Evolutionary conservation across 805 yeast species (phyloP).

Genomic region (Lipomyces mesembrius): DNA sequence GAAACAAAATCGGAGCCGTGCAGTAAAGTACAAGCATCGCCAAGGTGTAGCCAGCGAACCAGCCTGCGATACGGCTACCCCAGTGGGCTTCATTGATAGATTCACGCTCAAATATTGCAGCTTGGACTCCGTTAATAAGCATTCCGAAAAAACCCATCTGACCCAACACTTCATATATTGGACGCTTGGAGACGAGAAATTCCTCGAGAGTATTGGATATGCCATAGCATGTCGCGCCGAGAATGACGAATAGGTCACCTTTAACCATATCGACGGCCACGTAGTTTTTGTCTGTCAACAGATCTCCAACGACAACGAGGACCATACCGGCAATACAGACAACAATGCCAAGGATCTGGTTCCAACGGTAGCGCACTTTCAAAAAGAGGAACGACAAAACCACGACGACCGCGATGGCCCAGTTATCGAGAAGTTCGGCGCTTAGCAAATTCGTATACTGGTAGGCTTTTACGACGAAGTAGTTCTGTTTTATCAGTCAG

Average conservation of each 20-base stretch:
- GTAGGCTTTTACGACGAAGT: constrained; percentile 53
- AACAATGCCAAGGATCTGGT: constrained; percentile 50
- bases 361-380: constrained; percentile 54
- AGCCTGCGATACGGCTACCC: constrained; percentile 50
- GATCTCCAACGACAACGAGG: constrained; percentile 50
- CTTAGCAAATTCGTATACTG: constrained; percentile 51
- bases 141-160: constrained; percentile 52
- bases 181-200: constrained; percentile 52
- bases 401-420: constrained; percentile 53
- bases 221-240: constrained; percentile 54
- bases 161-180: constrained; percentile 52
- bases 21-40: constrained; percentile 49
- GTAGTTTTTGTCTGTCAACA: constrained; percentile 50
- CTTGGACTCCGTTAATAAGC: constrained; percentile 52
- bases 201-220: constrained; percentile 53
- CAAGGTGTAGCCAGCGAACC: constrained; percentile 51
- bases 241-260: constrained; percentile 52
- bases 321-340: constrained; percentile 53
- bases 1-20: constrained; percentile 51
- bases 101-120: constrained; percentile 51
- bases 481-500: constrained; percentile 40
- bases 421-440: constrained; percentile 52
- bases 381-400: constrained; percentile 50
- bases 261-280: constrained; percentile 49
- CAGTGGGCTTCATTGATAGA: constrained; percentile 48